Conservation (phyloP, 805 yeast genomes). For the Scheffersomyces coipomensis region DNA sequence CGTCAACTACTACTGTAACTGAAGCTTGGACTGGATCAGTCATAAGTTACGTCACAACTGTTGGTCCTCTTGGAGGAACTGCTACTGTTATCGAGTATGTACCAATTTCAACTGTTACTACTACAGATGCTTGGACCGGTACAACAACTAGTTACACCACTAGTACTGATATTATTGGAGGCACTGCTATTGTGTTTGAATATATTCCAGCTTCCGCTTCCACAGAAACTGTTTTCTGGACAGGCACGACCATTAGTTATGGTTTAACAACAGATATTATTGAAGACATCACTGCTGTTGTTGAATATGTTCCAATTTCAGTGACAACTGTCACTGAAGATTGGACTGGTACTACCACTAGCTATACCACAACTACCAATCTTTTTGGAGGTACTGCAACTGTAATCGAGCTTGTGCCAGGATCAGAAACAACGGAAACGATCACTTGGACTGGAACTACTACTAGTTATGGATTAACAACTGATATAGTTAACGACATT, state of each 20-base stretch:
- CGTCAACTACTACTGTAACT: neutral
- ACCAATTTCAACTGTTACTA: neutral
- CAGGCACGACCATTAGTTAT: neutral
- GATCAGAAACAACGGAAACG: neutral
- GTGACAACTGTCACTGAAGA: neutral
- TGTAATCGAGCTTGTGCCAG: neutral
- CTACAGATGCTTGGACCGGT: conserved; percentile 1
- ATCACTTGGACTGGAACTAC: neutral
- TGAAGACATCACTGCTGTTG: neutral
- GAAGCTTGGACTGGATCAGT: neutral
- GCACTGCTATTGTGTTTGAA: neutral
- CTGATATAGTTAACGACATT: no score
- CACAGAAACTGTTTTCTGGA: neutral
- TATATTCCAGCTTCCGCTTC: neutral
- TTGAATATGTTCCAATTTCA: conserved; percentile 1
- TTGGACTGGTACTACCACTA: neutral
- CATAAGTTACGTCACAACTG: neutral
- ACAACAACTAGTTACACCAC: neutral
- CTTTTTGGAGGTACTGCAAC: neutral
- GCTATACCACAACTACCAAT: neutral
- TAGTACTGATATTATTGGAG: neutral
- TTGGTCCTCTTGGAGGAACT: neutral
- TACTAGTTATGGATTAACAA: no score
- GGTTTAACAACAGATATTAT: neutral
- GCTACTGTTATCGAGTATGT: neutral